Base-by-base conservation (phyloP, 495 filamentous ascomycete species). In the Hypoxylon intermedium region DNA sequence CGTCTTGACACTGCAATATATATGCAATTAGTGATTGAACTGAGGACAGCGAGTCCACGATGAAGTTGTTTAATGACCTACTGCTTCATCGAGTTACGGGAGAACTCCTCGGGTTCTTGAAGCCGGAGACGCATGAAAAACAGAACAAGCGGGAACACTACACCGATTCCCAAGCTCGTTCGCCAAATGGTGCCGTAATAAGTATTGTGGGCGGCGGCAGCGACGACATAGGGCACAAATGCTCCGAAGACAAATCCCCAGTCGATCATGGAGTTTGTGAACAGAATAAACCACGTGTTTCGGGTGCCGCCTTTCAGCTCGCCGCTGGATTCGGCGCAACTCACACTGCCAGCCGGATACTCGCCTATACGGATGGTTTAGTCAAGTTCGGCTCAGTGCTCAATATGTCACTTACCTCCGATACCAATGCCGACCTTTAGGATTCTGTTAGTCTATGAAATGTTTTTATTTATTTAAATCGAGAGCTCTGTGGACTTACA, bases 241-340 rank as follows among this genome's bases (percentile, higher is more conserved):
- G 89, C 84, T 1, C 89, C 85, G 36, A 89, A 74, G 3, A 94
- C 88, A 45, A 90, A 93, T 0, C 87, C 91, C 78, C 76, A 82
- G 70, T 96, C 90, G 57, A 97, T 95, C 77, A 89, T 87, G 28
- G 89, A 82, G 75, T 96, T 96, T 38, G 92, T 97, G 73, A 95
- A 96, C 61, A 95, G 79, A 67, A 95, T 91, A 73, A 96, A 97
- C 90, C 90, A 96, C 16, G 86, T 82, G 66, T 96, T 93, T 11
- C 92, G 77, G 18, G 86, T 86, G n/a, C 92, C 93, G 6, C 70
- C 68, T 70, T 89, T 89, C 55, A 96, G 75, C 69, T 96, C 90
- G 13, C 90, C 90, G 0, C 87, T 91, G 21, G 87, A 88, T 74
- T 97, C 93, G 15, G 91, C 90, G 46, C 85, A 88, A 0, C 88